A percentile compares a stretch with the other conserved stretches of the same genome.
phyloP scores from a whole-genome alignment of 345 rosid species.

The Gossypium arboreum region DNA sequence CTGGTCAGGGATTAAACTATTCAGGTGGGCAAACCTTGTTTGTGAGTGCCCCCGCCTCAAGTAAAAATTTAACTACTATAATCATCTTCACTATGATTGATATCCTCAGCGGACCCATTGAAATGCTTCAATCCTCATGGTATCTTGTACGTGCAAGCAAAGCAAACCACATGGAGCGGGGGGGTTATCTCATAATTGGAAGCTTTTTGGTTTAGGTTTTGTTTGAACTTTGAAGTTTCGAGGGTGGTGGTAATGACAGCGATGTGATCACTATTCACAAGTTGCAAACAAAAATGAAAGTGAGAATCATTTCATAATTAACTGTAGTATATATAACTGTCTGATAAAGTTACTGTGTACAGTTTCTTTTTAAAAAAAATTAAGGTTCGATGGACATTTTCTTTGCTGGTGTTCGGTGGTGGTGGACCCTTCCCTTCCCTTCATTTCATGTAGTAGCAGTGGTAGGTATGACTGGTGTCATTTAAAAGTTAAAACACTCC shows the following conservation, averaged over 20 bases:
- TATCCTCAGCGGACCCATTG: constrained; percentile 6
- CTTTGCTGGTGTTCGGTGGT: not conserved
- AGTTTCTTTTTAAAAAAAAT: not conserved
- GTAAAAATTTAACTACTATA: not conserved
- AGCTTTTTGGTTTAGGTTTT: constrained; percentile 15
- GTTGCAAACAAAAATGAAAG: not conserved
- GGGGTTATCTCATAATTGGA: constrained; percentile 18
- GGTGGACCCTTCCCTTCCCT: constrained; percentile 20
- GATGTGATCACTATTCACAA: not conserved
- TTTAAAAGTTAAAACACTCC: constrained; percentile 1
- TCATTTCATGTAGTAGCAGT: not conserved
- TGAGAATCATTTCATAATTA: not conserved
- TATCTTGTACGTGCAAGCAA: not conserved
- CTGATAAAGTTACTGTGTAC: not conserved
- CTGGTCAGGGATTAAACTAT: not conserved
- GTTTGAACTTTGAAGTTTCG: constrained; percentile 7
- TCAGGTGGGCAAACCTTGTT: not conserved
- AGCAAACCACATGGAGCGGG: constrained; percentile 20
- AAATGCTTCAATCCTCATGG: not conserved
- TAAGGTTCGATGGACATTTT: constrained; percentile 1
- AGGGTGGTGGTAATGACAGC: not conserved
- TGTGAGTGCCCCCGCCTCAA: not conserved
- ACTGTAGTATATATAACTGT: no score
- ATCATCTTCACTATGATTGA: not conserved
- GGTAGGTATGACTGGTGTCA: not conserved